These are phyloP conservation scores for Aspergillus mulundensis DNA, from an alignment of 495 filamentous ascomycete genomes.

Conservation along the genomic window DNA sequence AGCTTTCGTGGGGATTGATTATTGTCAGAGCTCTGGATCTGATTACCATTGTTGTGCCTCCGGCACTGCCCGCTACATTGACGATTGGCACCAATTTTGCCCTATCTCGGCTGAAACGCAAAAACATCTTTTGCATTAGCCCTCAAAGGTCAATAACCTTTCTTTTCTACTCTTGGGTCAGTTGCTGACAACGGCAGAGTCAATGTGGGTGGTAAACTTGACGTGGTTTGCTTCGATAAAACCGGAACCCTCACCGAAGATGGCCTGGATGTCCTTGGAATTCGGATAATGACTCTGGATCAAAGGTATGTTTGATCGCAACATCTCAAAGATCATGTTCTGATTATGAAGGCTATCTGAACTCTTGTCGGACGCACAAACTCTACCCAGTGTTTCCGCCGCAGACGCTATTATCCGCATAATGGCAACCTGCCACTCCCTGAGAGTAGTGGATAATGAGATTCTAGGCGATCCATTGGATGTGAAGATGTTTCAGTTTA, in stretches of 20 bases:
- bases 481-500: slow-evolving; percentile 99
- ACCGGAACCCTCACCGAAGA: slow-evolving; percentile 98
- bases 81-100: slow-evolving; percentile 97
- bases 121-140: slow-evolving; percentile 95
- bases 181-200: slow-evolving; percentile 49
- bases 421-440: slow-evolving; percentile 96
- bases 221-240: slow-evolving; percentile 97
- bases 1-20: slow-evolving; percentile 82
- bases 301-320: slow-evolving; percentile 36
- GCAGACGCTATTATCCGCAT: slow-evolving; percentile 64
- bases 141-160: slow-evolving; percentile 61
- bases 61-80: slow-evolving; percentile 92
- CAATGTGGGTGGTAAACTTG: slow-evolving; percentile 92
- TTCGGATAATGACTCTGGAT: slow-evolving; percentile 66
- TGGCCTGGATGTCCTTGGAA: slow-evolving; percentile 89
- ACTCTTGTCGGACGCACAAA: slow-evolving; percentile 46
- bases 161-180: not conserved
- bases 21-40: slow-evolving; percentile 88
- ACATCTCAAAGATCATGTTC: slow-evolving; percentile 8
- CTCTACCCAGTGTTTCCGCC: slow-evolving; percentile 49
- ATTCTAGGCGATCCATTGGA: slow-evolving; percentile 93
- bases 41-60: slow-evolving; percentile 97
- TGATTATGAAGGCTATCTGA: slow-evolving; percentile 52
- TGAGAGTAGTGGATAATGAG: slow-evolving; percentile 81
- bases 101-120: slow-evolving; percentile 74